A percentile compares a stretch with the other conserved stretches of the same genome.
Evolutionary conservation across 345 rosid genomes (phyloP).

Genomic region (Pugionium cornutum): DNA sequence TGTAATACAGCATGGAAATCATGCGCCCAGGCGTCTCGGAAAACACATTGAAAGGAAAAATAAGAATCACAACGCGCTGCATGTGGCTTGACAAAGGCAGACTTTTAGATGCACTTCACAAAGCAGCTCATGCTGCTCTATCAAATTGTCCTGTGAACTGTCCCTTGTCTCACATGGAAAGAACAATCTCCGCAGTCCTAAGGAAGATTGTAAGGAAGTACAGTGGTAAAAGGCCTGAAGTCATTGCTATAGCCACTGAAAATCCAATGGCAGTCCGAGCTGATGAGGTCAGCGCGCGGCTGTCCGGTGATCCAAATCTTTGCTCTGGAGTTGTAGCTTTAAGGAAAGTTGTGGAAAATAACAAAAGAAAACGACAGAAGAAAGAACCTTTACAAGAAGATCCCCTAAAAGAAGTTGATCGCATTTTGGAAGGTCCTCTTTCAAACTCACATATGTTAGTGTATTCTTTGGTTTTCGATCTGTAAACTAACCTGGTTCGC

Average conservation of each 20-base stretch:
- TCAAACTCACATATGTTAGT: background rate
- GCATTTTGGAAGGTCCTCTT: slow-evolving; percentile 46
- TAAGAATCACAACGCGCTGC: slow-evolving; percentile 93
- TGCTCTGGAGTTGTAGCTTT: slow-evolving; percentile 58
- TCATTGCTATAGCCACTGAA: slow-evolving; percentile 78
- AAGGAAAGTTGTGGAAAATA: slow-evolving; percentile 52
- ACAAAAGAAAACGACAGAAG: slow-evolving; percentile 44
- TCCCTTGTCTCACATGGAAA: slow-evolving; percentile 90
- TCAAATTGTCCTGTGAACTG: slow-evolving; percentile 86
- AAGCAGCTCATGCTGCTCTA: slow-evolving; percentile 90
- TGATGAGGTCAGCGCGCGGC: slow-evolving; percentile 62
- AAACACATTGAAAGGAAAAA: slow-evolving; percentile 73
- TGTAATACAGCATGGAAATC: slow-evolving; percentile 81
- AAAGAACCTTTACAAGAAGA: slow-evolving; percentile 39
- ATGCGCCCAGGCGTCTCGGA: slow-evolving; percentile 64
- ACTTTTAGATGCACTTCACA: slow-evolving; percentile 84
- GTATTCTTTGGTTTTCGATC: background rate
- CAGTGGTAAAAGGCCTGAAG: slow-evolving; percentile 94
- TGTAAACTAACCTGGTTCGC: slow-evolving; percentile 19
- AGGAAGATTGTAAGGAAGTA: slow-evolving; percentile 95
- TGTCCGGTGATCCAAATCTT: slow-evolving; percentile 63
- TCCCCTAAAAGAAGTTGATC: slow-evolving; percentile 29
- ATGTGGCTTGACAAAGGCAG: slow-evolving; percentile 98
- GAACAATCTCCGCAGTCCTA: slow-evolving; percentile 77
- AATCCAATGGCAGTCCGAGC: slow-evolving; percentile 74